Evolutionary conservation across 805 yeast genomes (phyloP), one percentile per base, ranked within the genome.

Genomic region (Pichia heedii): DNA sequence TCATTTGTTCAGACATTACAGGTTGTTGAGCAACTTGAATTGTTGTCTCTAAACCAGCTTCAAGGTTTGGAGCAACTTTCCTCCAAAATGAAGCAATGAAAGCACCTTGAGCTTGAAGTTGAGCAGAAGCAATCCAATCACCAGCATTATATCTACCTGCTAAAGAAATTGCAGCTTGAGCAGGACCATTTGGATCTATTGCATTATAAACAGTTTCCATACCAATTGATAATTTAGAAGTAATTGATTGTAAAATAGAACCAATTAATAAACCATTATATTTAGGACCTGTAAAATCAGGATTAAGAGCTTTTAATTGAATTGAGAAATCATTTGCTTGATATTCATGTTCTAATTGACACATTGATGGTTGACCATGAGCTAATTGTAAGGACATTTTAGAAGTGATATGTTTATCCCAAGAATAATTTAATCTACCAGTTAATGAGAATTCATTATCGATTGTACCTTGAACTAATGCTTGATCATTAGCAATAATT

Each of bases 301-400:
- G 97, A 71, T 93, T 93, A 62, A 89, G 74, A 44, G 94, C 73
- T 71, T 93, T 94, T 61, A 93, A 71, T 73, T 89, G 89, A 61
- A 89, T 65, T 40, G 95, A 81, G 62, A 79, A 88, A 64, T 93
- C 98, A 44, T 74, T 66, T 48, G 90, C 96, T 67, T 84, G 90
- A 70, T 78, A 82, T 66, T 93, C 98, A 65, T 93, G 97, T 73
- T 93, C 98, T 55, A 90, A 72, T 70, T 93, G 97, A 50, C 84
- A 74, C 95, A 90, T 87, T 46, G 93, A 72, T 52, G 93, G 96
- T 70, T 89, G 96, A 52, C 82, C 85, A 50, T 80, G 71, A 54
- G 94, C 85, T 54, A 88, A 71, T 71, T 90, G 97, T 63, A 88
- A 71, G 57, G 94, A 86, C 49, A 84, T 77, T 69, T 88, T 89